A percentile compares a stretch with the other conserved stretches of the same genome.
Conservation (phyloP, 192 early-diverging fungal genomes). For the Umbelopsis sp. region DNA sequence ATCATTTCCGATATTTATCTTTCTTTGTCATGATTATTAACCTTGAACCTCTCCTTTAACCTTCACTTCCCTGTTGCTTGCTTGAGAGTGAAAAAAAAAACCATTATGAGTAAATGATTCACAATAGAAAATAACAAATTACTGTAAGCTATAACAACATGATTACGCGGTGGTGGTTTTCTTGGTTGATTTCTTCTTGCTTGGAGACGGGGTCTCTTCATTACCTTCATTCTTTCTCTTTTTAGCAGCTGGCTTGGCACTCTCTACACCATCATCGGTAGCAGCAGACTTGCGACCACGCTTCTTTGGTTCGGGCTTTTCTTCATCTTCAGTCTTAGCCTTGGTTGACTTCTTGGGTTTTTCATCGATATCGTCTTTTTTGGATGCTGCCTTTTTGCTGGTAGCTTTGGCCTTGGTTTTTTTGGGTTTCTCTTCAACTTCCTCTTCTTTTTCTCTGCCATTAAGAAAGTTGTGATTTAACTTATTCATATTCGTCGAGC, state of each 20-base stretch:
- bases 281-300: constrained; percentile 9
- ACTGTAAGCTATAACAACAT: too few relatives aligned
- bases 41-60: not conserved
- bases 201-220: not conserved
- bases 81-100: too few relatives aligned
- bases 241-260: constrained; percentile 2
- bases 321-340: not conserved
- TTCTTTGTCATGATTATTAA: not conserved
- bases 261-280: not conserved
- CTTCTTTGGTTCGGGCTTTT: constrained; percentile 10
- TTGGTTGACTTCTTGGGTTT: not conserved
- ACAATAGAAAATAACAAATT: too few relatives aligned
- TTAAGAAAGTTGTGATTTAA: not conserved
- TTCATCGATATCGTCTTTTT: not conserved
- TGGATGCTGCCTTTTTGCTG: not conserved
- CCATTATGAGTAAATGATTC: too few relatives aligned
- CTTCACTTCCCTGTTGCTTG: not conserved
- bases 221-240: not conserved
- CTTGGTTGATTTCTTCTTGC: not conserved
- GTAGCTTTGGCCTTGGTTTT: not conserved
- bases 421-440: not conserved
- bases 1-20: not conserved
- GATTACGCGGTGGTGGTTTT: too few relatives aligned
- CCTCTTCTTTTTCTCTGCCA: not conserved
- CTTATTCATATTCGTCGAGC: too few relatives aligned